Base-by-base conservation (phyloP, 116 monocot genomes). In the Trichopus zeylanicus region DNA sequence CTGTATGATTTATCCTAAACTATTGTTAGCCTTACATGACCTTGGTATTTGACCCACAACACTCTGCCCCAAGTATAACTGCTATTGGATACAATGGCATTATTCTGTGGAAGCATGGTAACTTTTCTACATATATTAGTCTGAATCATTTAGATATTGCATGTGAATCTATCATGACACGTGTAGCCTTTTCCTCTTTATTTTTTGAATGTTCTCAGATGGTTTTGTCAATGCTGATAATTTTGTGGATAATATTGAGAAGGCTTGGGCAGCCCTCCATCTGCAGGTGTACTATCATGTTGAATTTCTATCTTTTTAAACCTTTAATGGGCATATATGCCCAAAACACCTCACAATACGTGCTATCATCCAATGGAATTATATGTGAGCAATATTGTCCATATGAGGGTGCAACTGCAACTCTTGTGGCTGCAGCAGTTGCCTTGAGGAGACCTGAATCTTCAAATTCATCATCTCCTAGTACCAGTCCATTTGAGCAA, bases 81-180 rank as follows among this genome's bases (percentile, higher is more conserved):
- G 83, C 59, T 63, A 68, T 93, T 68, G 86, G 89, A 70, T 73
- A 62, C 33, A 89, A 89, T 72, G 93, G 93, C 48, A 57, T 85
- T 55, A 64, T 82, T 73, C 64, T 86, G 49, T 89, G 86, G 86
- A 72, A 83, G 63, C 71, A 93, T 75, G 93, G 93, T 93, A 73
- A 20, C 48, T 4, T 39, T n/a, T 55, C n/a, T 49, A 7, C n/a
- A 49, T 24, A 24, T 5, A 6, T 32, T 42, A 30, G 6, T 46
- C 12, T 16, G 29, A n/a, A 13, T 46, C 49, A 49, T 23, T 8
- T 24, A 49, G n/a, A n/a, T n/a, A n/a, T n/a, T n/a, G n/a, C 21
- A 13, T 18, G 11, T 16, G n/a, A n/a, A n/a, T n/a, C n/a, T n/a
- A n/a, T n/a, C n/a, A n/a, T n/a, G n/a, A n/a, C n/a, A n/a, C n/a